Evolutionary conservation across 768 basidiomycete genomes (phyloP).

Genomic region (Hydnomerulius pinastri): DNA sequence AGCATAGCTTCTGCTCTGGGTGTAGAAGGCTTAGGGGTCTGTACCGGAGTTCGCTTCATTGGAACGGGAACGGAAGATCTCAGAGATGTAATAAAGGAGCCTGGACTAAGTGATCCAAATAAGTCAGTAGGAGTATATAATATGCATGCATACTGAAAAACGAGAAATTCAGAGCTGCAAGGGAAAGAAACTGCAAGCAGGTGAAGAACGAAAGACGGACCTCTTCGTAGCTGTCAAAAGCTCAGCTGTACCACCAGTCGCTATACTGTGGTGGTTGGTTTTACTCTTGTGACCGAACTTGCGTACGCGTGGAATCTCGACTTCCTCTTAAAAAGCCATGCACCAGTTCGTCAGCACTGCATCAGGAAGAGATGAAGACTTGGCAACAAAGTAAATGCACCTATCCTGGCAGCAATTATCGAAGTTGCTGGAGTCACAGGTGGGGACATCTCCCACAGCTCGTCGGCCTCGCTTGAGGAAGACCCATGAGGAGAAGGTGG

Average conservation of each 20-base stretch:
- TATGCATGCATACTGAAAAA: constrained; percentile 19
- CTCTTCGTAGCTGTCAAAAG: constrained; percentile 19
- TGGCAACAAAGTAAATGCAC: constrained; percentile 31
- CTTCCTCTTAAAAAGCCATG: constrained; percentile 43
- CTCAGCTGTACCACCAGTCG: constrained; percentile 3
- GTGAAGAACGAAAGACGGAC: constrained; percentile 16
- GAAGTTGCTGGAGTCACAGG: constrained; percentile 44
- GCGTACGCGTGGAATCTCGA: constrained; percentile 53
- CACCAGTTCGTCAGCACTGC: constrained; percentile 3
- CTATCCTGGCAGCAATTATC: constrained; percentile 49
- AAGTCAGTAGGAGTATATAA: constrained; percentile 23
- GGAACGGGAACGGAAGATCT: constrained; percentile 31
- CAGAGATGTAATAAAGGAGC: constrained; percentile 36
- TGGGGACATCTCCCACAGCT: constrained; percentile 52
- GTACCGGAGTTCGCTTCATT: constrained; percentile 9
- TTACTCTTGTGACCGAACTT: constrained; percentile 41
- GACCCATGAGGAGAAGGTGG: constrained; percentile 38
- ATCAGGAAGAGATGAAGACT: background rate
- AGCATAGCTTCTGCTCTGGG: constrained; percentile 15
- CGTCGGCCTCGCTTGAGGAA: constrained; percentile 49
- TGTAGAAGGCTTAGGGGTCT: constrained; percentile 19
- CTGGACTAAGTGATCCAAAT: constrained; percentile 29
- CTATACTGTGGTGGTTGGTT: constrained; percentile 3
- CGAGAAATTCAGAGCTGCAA: constrained; percentile 15
- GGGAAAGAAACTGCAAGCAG: background rate